Percentiles rank a stretch among this genome's conserved stretches.
Evolutionary conservation across 2,329 filamentous ascomycete species (phyloP).

Genomic region (Ceratocystis alfenasii): DNA sequence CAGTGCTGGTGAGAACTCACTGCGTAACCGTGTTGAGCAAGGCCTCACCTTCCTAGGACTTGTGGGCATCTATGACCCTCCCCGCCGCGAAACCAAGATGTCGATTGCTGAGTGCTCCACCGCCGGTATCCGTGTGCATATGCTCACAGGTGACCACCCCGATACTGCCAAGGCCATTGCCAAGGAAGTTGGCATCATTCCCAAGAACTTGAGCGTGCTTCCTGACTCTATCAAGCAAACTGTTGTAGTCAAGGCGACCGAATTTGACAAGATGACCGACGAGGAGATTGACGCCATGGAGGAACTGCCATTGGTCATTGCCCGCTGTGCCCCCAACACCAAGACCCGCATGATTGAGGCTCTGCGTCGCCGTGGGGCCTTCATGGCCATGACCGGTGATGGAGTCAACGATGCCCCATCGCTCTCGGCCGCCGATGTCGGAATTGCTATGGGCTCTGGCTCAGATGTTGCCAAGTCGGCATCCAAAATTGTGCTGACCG

Average conservation of each 20-base stretch:
- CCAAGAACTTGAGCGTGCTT: constrained; percentile 46
- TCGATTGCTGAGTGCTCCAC: constrained; percentile 58
- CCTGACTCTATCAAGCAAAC: constrained; percentile 51
- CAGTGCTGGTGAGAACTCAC: constrained; percentile 30
- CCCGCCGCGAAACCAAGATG: constrained; percentile 63
- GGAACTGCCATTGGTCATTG: constrained; percentile 67
- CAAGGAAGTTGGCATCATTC: constrained; percentile 65
- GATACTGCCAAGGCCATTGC: constrained; percentile 70
- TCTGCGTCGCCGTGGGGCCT: constrained; percentile 61
- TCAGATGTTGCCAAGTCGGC: constrained; percentile 79
- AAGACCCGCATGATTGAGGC: constrained; percentile 89
- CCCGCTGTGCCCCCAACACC: constrained; percentile 71
- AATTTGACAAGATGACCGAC: constrained; percentile 68
- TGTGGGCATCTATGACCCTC: constrained; percentile 76
- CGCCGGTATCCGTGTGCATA: constrained; percentile 68
- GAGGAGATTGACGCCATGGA: constrained; percentile 63
- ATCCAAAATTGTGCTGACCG: constrained; percentile 68
- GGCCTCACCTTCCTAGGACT: constrained; percentile 66
- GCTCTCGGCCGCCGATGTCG: constrained; percentile 68
- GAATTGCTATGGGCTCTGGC: constrained; percentile 82
- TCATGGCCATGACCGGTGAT: constrained; percentile 80
- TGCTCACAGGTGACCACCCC: constrained; percentile 74
- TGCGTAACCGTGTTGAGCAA: constrained; percentile 53
- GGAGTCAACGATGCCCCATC: constrained; percentile 81
- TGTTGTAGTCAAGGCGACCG: constrained; percentile 61